Conservation (phyloP, 2,329 filamentous ascomycete genomes). For the Corynespora cassiicola region DNA sequence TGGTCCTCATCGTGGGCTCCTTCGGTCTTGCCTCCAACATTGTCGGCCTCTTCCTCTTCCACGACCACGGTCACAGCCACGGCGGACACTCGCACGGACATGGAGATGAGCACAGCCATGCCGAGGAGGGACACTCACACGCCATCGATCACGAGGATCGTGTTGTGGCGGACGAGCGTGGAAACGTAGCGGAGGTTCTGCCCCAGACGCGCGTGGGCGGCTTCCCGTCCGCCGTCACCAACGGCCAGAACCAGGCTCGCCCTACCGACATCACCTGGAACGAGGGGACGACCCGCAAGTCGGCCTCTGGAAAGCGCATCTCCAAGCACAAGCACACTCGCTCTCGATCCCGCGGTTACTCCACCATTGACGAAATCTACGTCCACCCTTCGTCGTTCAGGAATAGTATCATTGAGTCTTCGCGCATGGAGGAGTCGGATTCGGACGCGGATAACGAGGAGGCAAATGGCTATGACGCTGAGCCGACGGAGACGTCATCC, state of each 20-base stretch:
- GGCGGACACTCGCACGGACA: constrained; percentile 62
- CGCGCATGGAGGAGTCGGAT: constrained; percentile 63
- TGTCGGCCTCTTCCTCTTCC: constrained; percentile 86
- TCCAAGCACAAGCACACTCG: constrained; percentile 64
- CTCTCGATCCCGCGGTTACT: constrained; percentile 63
- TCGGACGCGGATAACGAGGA: constrained; percentile 64
- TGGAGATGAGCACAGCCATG: constrained; percentile 50
- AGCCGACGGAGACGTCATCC: constrained; percentile 47
- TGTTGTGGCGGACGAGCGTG: constrained; percentile 62
- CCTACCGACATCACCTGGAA: constrained; percentile 20
- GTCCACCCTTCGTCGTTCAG: constrained; percentile 90
- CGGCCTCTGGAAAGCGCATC: constrained; percentile 36
- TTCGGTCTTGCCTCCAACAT: constrained; percentile 88
- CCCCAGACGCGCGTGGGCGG: constrained; percentile 67
- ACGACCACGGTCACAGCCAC: constrained; percentile 89
- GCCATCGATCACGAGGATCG: constrained; percentile 52
- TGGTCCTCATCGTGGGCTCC: constrained; percentile 89
- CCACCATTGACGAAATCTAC: constrained; percentile 72
- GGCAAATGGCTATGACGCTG: constrained; percentile 49
- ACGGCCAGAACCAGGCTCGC: constrained; percentile 22
- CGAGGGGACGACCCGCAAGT: constrained; percentile 26
- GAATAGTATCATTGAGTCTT: constrained; percentile 90
- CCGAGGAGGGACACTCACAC: constrained; percentile 59
- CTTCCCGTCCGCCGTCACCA: constrained; percentile 44
- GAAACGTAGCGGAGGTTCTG: constrained; percentile 66